Conservation (phyloP, 805 yeast species). For the Wickerhamiella cacticola region DNA sequence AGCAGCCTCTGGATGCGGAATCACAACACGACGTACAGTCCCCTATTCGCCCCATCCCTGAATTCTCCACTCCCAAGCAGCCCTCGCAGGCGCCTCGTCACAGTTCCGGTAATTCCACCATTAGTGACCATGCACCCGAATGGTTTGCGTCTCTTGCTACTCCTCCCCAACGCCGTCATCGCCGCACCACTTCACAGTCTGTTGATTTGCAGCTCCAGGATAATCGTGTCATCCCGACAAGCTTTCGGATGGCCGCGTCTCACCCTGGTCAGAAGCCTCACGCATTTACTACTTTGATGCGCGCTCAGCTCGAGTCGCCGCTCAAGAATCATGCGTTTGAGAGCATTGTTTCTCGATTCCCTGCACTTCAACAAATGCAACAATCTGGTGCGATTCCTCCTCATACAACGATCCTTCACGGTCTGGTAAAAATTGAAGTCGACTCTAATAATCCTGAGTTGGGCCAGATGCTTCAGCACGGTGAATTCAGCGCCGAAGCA, state of each 20-base stretch:
- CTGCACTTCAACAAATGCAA: slow-evolving; percentile 20
- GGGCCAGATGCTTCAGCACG: slow-evolving; percentile 3
- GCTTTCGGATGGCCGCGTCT: slow-evolving; percentile 16
- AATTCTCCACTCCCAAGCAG: slow-evolving; percentile 7
- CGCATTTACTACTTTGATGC: slow-evolving; percentile 26
- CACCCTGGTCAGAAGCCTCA: slow-evolving; percentile 11
- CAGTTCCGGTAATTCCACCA: slow-evolving; percentile 9
- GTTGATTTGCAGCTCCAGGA: slow-evolving; percentile 19
- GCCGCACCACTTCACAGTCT: slow-evolving; percentile 21
- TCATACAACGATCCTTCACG: slow-evolving; percentile 26
- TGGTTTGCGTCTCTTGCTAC: slow-evolving; percentile 14
- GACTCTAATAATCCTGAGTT: not conserved
- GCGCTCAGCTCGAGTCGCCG: slow-evolving; percentile 30
- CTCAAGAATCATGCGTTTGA: slow-evolving; percentile 22
- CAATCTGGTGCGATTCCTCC: slow-evolving; percentile 15
- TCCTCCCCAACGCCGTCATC: slow-evolving; percentile 16
- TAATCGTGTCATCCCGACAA: slow-evolving; percentile 24
- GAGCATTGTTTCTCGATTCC: slow-evolving; percentile 23
- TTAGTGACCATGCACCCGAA: slow-evolving; percentile 8
- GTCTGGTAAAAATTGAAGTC: slow-evolving; percentile 23
- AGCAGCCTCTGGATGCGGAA: not conserved
- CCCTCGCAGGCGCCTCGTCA: slow-evolving; percentile 4
- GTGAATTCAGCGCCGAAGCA: slow-evolving; percentile 17
- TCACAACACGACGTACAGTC: not conserved
- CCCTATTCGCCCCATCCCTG: slow-evolving; percentile 2